These are phyloP conservation scores for Bifiguratus adelaidae DNA, from an alignment of 192 early-diverging fungal species.

Conservation along the genomic window DNA sequence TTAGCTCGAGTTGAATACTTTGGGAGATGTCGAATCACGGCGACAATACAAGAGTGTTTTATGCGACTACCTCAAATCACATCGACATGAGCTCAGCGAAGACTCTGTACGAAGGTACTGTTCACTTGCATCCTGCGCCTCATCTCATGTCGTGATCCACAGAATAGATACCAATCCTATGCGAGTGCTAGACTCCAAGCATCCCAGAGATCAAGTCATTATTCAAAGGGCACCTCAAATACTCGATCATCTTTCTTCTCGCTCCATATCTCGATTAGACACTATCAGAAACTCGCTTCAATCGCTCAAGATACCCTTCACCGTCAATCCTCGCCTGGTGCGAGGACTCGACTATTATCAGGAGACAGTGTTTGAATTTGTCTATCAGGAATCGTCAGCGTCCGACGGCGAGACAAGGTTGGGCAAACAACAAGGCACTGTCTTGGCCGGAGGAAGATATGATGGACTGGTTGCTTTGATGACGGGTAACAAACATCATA, in stretches of 20 bases:
- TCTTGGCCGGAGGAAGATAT: constrained; percentile 58
- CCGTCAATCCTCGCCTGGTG: constrained; percentile 37
- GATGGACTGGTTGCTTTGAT: constrained; percentile 42
- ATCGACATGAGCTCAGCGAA: constrained; percentile 24
- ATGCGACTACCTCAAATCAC: constrained; percentile 26
- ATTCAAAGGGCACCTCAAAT: constrained; percentile 25
- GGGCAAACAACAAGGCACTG: constrained; percentile 47
- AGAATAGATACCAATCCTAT: constrained; percentile 47
- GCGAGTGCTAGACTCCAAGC: constrained; percentile 53
- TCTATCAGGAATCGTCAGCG: constrained; percentile 11
- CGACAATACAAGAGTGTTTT: constrained; percentile 27
- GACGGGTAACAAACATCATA: constrained; percentile 28
- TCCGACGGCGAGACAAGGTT: constrained; percentile 12
- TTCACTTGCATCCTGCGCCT: not conserved
- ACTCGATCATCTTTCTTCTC: constrained; percentile 22
- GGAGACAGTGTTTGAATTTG: constrained; percentile 57
- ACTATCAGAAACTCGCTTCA: constrained; percentile 29
- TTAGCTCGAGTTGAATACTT: constrained; percentile 29
- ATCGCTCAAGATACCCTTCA: constrained; percentile 33
- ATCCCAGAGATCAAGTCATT: constrained; percentile 31
- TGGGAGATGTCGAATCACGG: constrained; percentile 26
- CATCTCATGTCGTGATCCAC: not conserved
- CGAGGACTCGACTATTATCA: constrained; percentile 65
- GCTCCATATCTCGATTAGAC: constrained; percentile 29
- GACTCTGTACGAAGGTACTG: constrained; percentile 34